Base-by-base conservation (phyloP, 2,329 filamentous ascomycete genomes). In the Nothophaeocryptopus gaeumannii region DNA sequence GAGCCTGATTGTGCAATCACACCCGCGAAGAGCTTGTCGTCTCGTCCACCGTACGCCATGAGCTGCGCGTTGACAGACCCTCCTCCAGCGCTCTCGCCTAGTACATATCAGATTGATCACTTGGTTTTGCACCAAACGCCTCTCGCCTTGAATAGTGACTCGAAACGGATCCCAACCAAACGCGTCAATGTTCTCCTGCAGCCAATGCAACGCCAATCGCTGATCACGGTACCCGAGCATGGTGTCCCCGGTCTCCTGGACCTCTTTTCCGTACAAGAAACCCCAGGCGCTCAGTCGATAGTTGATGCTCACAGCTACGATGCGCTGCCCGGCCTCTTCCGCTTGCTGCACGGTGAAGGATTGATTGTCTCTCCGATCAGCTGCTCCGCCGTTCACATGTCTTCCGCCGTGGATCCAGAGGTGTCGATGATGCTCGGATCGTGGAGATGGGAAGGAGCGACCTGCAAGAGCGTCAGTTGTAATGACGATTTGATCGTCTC, bases 211-310 rank as follows among this genome's bases (percentile, higher is more conserved):
- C 0, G 67, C 74, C 52, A 74, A 53, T 10, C 59, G 45, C 29
- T 58, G 55, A 33, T 58, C 55, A 9, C 42, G 62, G 5, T 74
- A 61, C 9, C 72, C 73, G 37, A 58, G 41, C 51, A 74, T 75
- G 45, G 84, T 67, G 36, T 78, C 56, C 0, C 80, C 82, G 41
- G 75, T 76, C 30, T 76, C 74, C 13, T 75, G 72, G 13, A 79
- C 74, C 44, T 78, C 58, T 5, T 67, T 67, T 14, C 76, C 82
- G 13, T 81, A 79, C 16, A 88, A 67, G 67, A 91, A 89, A 0
- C 87, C 87, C 60, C 88, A 75, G 5, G 80, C 77, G 3, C 83
- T 81, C 45, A 88, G 75, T 8, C 85, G 77, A 65, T 87, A 82
- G 68, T 80, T 81, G 66, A 84, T 78, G 64, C 74, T 79, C 46